Evolutionary conservation across 2,329 filamentous ascomycete species (phyloP).

Genomic region (Penicillium nordicum): DNA sequence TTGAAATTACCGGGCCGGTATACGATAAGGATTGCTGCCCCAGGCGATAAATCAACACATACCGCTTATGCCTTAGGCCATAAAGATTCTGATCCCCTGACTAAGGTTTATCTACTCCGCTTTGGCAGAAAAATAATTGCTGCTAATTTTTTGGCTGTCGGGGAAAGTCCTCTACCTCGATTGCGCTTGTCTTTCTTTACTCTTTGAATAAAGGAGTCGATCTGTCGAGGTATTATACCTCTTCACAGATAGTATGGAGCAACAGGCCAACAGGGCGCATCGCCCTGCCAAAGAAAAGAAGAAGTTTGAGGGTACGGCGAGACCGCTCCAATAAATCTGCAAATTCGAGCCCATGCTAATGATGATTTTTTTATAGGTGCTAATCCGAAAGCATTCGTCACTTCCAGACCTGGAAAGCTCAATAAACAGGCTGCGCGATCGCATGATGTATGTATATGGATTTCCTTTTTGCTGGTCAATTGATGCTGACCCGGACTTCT

Average conservation of each 20-base stretch:
- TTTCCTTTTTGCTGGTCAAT: neutral
- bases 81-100: conserved; percentile 7
- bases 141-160: conserved; percentile 30
- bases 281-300: conserved; percentile 88
- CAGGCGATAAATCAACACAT: neutral
- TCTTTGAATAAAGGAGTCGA: conserved; percentile 17
- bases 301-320: conserved; percentile 58
- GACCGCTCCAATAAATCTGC: conserved; percentile 11
- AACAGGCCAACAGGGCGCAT: conserved; percentile 82
- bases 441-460: conserved; percentile 47
- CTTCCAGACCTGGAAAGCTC: conserved; percentile 75
- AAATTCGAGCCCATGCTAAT: conserved; percentile 14
- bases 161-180: conserved; percentile 13
- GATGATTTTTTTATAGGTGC: conserved; percentile 49
- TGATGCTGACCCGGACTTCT: conserved; percentile 13
- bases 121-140: conserved; percentile 28
- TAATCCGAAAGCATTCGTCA: conserved; percentile 89
- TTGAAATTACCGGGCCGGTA: conserved; percentile 8
- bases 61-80: conserved; percentile 3
- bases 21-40: conserved; percentile 13
- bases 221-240: conserved; percentile 29
- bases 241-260: conserved; percentile 59
- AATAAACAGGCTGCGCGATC: conserved; percentile 62
- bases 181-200: conserved; percentile 13
- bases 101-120: conserved; percentile 25